Evolutionary conservation across 129 eudicot species (phyloP).

Genomic region (Oenanthe sinensis): DNA sequence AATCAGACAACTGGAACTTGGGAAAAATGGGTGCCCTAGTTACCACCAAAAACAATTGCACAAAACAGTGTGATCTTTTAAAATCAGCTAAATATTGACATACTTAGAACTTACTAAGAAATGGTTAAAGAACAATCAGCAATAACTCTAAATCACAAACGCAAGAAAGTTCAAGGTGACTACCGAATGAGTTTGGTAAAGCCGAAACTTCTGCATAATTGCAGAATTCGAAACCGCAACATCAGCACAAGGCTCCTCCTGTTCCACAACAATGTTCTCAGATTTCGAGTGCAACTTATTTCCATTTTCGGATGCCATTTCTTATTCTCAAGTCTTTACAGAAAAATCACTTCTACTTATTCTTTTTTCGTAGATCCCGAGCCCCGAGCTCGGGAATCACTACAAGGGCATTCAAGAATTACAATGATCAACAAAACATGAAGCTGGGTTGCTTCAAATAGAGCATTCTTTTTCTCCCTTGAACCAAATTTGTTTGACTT

Average conservation of each 20-base stretch:
- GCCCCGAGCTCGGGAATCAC: constrained; percentile 61
- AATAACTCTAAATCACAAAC: not conserved
- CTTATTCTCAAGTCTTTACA: not conserved
- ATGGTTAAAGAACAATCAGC: not conserved
- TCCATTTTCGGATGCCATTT: constrained; percentile 31
- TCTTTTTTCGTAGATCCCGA: constrained; percentile 36
- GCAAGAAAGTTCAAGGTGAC: not conserved
- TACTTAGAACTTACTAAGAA: not conserved
- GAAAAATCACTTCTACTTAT: not conserved
- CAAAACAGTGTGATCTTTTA: not conserved
- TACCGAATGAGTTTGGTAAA: constrained; percentile 79
- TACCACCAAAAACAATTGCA: not conserved
- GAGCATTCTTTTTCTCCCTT: constrained; percentile 28
- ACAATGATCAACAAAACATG: constrained; percentile 15
- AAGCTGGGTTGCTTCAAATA: constrained; percentile 59
- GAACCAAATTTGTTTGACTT: not conserved
- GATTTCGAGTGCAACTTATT: not conserved
- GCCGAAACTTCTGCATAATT: constrained; percentile 57
- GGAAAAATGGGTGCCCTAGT: not conserved
- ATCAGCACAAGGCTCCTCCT: not conserved
- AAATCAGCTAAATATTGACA: not conserved
- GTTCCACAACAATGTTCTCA: not conserved
- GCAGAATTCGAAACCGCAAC: constrained; percentile 18
- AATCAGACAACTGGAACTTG: not conserved
- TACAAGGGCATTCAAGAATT: constrained; percentile 39